phyloP scores from a whole-genome alignment of 495 filamentous ascomycete species.

The Chlorociboria aeruginascens region DNA sequence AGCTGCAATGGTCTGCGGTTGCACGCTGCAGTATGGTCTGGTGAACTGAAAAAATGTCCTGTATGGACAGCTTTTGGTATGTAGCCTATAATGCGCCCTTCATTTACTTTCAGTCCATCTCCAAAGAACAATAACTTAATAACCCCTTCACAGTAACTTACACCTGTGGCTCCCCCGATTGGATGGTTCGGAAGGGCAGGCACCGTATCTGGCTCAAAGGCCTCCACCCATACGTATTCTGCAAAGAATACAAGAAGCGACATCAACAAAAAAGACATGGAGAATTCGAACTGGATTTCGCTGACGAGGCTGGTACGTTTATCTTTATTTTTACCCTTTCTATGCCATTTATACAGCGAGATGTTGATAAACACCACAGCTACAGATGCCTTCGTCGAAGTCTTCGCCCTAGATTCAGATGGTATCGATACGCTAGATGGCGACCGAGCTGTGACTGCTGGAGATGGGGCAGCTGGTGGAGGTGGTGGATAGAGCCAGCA shows the following conservation, averaged over 20 bases:
- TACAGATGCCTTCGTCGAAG: conserved; percentile 15
- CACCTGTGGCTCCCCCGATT: conserved; percentile 40
- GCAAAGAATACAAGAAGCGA: conserved; percentile 36
- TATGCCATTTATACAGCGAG: neutral
- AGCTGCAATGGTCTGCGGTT: conserved; percentile 48
- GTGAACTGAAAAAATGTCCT: conserved; percentile 39
- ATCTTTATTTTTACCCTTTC: neutral
- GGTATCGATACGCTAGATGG: too few species aligned
- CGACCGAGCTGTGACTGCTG: too few species aligned
- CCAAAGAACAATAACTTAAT: neutral
- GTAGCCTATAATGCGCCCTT: neutral
- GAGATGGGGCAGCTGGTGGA: too few species aligned
- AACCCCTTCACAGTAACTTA: conserved; percentile 39
- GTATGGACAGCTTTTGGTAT: conserved; percentile 66
- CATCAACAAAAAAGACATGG: conserved; percentile 14
- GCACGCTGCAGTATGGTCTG: conserved; percentile 37
- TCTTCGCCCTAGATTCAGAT: conserved; percentile 1
- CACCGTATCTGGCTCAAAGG: conserved; percentile 49
- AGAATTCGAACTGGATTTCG: conserved; percentile 17
- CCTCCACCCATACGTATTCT: conserved; percentile 50
- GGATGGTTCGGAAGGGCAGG: conserved; percentile 39
- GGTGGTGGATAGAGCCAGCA: too few species aligned
- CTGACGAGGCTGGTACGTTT: conserved; percentile 10
- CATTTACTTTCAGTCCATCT: neutral
- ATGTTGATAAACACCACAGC: conserved; percentile 3